Conservation (phyloP, 805 yeast genomes). For the Candida nanaspora region DNA sequence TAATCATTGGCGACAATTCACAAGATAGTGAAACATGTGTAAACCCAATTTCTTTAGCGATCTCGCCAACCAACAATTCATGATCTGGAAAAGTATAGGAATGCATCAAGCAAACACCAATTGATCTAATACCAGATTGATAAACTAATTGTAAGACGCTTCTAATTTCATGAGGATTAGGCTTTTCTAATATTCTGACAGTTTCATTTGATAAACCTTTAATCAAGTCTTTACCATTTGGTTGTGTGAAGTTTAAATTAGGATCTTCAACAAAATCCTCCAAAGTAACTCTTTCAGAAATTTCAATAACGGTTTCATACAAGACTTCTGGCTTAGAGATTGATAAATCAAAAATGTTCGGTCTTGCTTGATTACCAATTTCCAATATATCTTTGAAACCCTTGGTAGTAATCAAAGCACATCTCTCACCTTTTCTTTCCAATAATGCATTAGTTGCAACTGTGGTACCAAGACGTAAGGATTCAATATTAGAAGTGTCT, state of each 20-base stretch:
- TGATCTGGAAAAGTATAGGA: conserved; percentile 69
- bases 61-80: conserved; percentile 48
- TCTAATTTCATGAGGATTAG: conserved; percentile 38
- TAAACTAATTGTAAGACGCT: conserved; percentile 36
- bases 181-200: conserved; percentile 46
- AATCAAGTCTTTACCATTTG: conserved; percentile 30
- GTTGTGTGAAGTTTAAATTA: conserved; percentile 13
- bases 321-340: conserved; percentile 66
- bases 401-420: conserved; percentile 78
- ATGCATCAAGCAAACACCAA: conserved; percentile 69
- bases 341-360: conserved; percentile 77
- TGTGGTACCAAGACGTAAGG: conserved; percentile 87
- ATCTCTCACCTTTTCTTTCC: conserved; percentile 86
- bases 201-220: conserved; percentile 65
- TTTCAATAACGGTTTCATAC: conserved; percentile 70
- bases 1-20: conserved; percentile 72
- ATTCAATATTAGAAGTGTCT: conserved; percentile 55
- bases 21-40: conserved; percentile 60
- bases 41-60: conserved; percentile 65
- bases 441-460: conserved; percentile 93
- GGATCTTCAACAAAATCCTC: conserved; percentile 80
- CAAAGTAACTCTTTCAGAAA: conserved; percentile 85
- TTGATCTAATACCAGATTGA: conserved; percentile 53
- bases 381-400: conserved; percentile 79
- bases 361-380: conserved; percentile 91